A percentile compares a stretch with the other conserved stretches of the same genome.
Evolutionary conservation across 768 basidiomycete species (phyloP).

Genomic region (Lepiota venenata): DNA sequence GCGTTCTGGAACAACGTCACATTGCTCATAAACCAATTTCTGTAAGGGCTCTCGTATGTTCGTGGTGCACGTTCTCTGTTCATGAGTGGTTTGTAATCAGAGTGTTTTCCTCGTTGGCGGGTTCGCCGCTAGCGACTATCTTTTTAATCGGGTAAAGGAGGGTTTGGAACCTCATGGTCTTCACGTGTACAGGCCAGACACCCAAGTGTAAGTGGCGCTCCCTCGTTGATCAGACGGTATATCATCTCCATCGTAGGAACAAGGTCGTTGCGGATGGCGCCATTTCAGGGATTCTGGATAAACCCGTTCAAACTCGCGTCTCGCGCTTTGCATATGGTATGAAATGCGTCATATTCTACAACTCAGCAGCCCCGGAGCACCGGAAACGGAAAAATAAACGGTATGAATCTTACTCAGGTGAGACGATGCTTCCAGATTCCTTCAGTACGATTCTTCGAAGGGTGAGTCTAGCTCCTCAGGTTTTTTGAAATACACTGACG

Average conservation of each 20-base stretch:
- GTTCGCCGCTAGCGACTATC: slow-evolving; percentile 54
- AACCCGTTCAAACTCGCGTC: slow-evolving; percentile 45
- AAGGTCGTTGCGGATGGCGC: slow-evolving; percentile 53
- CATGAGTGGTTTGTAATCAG: background rate
- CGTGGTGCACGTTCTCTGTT: background rate
- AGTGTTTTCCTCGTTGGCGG: slow-evolving; percentile 51
- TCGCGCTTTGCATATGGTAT: slow-evolving; percentile 47
- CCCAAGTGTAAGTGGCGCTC: slow-evolving; percentile 42
- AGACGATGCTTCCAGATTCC: slow-evolving; percentile 32
- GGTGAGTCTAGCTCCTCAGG: slow-evolving; percentile 22
- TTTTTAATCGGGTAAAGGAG: slow-evolving; percentile 40
- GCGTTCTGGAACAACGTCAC: slow-evolving; percentile 17
- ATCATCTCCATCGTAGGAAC: slow-evolving; percentile 23
- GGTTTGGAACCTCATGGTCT: slow-evolving; percentile 35
- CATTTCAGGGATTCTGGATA: slow-evolving; percentile 40
- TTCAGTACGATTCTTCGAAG: slow-evolving; percentile 41
- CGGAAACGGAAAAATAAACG: slow-evolving; percentile 24
- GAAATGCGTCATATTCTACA: slow-evolving; percentile 32
- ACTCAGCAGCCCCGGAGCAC: slow-evolving; percentile 37
- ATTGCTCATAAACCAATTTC: slow-evolving; percentile 20
- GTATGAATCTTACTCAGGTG: slow-evolving; percentile 35
- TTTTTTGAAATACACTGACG: background rate
- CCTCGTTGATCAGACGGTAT: background rate
- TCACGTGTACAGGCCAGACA: slow-evolving; percentile 46
- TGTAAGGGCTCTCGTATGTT: slow-evolving; percentile 14